These are phyloP conservation scores for Henckelia pumila DNA, from an alignment of 257 asterid genomes.

Conservation along the genomic window DNA sequence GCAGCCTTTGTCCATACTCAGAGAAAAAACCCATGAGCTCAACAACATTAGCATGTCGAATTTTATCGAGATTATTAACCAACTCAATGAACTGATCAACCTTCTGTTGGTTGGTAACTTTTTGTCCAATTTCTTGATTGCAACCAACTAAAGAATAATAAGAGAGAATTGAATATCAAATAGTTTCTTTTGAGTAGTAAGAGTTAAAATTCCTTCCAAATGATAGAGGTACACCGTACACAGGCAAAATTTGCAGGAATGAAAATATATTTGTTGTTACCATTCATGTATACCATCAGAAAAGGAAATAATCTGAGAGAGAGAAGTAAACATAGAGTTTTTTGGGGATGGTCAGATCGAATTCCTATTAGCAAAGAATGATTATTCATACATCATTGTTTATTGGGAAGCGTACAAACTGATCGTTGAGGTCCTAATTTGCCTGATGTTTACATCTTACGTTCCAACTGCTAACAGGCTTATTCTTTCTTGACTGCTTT, in stretches of 20 bases:
- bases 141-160: constrained; percentile 61
- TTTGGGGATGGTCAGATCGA: background rate
- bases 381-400: too few relatives aligned
- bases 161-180: constrained; percentile 21
- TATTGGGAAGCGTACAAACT: background rate
- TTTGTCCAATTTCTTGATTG: constrained; percentile 78
- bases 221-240: background rate
- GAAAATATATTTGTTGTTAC: too few relatives aligned
- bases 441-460: background rate
- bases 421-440: background rate
- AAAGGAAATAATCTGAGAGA: background rate
- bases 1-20: constrained; percentile 86
- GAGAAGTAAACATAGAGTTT: background rate
- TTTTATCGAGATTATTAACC: constrained; percentile 61
- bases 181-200: background rate
- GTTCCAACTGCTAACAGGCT: background rate
- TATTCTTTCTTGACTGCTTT: background rate
- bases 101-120: constrained; percentile 67
- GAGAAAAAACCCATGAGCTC: constrained; percentile 92
- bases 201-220: background rate
- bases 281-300: background rate
- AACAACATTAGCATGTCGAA: constrained; percentile 94
- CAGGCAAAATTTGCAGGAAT: background rate
- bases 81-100: constrained; percentile 80
- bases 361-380: background rate